A percentile compares a stretch with the other conserved stretches of the same genome.
phyloP scores from a whole-genome alignment of 345 rosid genomes.

The Lenwebbia sp. region DNA sequence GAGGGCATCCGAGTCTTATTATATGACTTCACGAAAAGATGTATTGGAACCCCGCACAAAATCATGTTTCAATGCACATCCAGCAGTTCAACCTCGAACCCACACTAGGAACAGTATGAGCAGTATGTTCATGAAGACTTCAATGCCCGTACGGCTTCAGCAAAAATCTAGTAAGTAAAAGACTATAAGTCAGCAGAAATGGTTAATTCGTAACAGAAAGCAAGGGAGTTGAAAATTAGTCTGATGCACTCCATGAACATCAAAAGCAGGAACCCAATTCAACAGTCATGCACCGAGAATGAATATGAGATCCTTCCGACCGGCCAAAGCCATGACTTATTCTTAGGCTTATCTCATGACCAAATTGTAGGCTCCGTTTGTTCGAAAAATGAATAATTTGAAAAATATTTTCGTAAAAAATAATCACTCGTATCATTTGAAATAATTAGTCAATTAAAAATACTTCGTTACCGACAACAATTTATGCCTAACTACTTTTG shows the following conservation, averaged over 20 bases:
- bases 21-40: not conserved
- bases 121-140: conserved; percentile 12
- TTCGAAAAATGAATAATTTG: not conserved
- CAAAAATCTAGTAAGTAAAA: conserved; percentile 23
- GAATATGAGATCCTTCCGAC: not conserved
- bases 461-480: not conserved
- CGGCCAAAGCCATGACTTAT: not conserved
- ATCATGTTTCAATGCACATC: not conserved
- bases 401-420: not conserved
- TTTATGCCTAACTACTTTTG: not conserved
- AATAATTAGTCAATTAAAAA: not conserved
- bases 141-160: conserved; percentile 28
- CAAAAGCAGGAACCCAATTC: not conserved
- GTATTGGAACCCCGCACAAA: not conserved
- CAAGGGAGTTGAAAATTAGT: not conserved
- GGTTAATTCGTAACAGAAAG: not conserved
- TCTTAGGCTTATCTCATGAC: not conserved
- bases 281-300: not conserved
- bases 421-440: not conserved
- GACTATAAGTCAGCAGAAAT: not conserved
- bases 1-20: not conserved
- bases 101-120: not conserved
- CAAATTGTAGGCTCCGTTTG: not conserved
- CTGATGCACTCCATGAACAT: not conserved
- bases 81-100: not conserved